Evolutionary conservation across 2,329 filamentous ascomycete genomes (phyloP).

Genomic region (Periconia digitata): DNA sequence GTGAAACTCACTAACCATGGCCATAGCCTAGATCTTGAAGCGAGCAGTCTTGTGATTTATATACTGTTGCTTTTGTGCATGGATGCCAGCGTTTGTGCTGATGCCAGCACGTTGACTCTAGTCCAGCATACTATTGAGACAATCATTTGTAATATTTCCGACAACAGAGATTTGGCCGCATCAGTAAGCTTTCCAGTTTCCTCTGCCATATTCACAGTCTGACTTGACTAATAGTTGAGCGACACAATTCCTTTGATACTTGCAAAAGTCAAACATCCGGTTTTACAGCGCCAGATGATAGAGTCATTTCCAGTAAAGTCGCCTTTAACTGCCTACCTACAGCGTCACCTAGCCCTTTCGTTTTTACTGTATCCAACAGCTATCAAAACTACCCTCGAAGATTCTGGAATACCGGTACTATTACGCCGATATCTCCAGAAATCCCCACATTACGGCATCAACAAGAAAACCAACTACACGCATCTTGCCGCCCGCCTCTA

Average conservation of each 20-base stretch:
- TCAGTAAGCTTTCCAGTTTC: constrained; percentile 17
- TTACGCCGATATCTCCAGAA: constrained; percentile 32
- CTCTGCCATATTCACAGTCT: constrained; percentile 19
- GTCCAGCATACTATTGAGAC: constrained; percentile 38
- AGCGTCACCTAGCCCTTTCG: constrained; percentile 66
- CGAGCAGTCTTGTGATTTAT: constrained; percentile 24
- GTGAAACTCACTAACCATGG: constrained; percentile 6
- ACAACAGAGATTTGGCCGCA: constrained; percentile 21
- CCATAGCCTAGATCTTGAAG: constrained; percentile 21
- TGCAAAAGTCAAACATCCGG: constrained; percentile 47
- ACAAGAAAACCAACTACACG: constrained; percentile 64
- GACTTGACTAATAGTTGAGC: constrained; percentile 26
- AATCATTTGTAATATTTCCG: constrained; percentile 29
- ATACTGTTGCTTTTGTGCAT: constrained; percentile 33
- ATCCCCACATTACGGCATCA: constrained; percentile 55
- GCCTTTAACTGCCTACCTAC: constrained; percentile 59
- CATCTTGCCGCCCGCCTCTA: constrained; percentile 66
- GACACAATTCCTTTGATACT: constrained; percentile 28
- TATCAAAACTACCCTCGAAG: constrained; percentile 27
- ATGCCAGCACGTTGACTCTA: constrained; percentile 15
- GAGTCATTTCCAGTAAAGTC: constrained; percentile 59
- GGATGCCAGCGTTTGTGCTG: constrained; percentile 31
- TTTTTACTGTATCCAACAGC: constrained; percentile 55
- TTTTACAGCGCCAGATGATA: constrained; percentile 61
- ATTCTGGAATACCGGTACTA: constrained; percentile 18